phyloP scores from a whole-genome alignment of 805 yeast genomes.

The Sugiyamaella americana region DNA sequence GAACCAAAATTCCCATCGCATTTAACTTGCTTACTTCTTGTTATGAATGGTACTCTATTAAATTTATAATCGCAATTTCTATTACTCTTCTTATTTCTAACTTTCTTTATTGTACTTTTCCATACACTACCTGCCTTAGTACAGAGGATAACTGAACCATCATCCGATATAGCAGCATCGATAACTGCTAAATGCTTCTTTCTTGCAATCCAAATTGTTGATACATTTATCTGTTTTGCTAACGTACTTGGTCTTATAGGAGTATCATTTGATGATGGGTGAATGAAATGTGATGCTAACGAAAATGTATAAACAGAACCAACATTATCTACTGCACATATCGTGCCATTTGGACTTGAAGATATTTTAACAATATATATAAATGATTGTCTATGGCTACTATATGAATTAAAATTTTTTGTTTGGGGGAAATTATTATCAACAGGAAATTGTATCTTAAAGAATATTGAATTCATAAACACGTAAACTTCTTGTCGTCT shows the following conservation, averaged over 20 bases:
- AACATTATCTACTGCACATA: slow-evolving; percentile 22
- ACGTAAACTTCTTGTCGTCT: slow-evolving; percentile 54
- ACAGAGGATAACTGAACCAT: slow-evolving; percentile 64
- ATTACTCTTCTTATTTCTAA: slow-evolving; percentile 28
- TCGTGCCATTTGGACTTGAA: slow-evolving; percentile 19
- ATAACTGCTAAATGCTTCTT: slow-evolving; percentile 49
- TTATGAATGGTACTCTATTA: slow-evolving; percentile 46
- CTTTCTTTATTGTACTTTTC: slow-evolving; percentile 25
- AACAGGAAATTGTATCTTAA: slow-evolving; percentile 37
- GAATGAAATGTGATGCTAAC: slow-evolving; percentile 17
- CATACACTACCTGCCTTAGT: slow-evolving; percentile 65
- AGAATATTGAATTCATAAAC: slow-evolving; percentile 51
- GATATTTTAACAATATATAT: slow-evolving; percentile 20
- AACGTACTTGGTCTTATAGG: slow-evolving; percentile 12
- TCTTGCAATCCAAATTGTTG: slow-evolving; percentile 26
- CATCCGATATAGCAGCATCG: slow-evolving; percentile 62
- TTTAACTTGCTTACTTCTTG: slow-evolving; percentile 53
- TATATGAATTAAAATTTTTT: slow-evolving; percentile 16
- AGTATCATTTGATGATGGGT: slow-evolving; percentile 8
- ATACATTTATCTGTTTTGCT: slow-evolving; percentile 13
- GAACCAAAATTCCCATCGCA: slow-evolving; percentile 62
- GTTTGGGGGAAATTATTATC: slow-evolving; percentile 27
- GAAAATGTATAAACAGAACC: slow-evolving; percentile 24
- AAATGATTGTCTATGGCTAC: slow-evolving; percentile 12
- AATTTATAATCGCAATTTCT: slow-evolving; percentile 43